Evolutionary conservation across 2,329 filamentous ascomycete genomes (phyloP).

Genomic region (Tetracladium maxilliforme): DNA sequence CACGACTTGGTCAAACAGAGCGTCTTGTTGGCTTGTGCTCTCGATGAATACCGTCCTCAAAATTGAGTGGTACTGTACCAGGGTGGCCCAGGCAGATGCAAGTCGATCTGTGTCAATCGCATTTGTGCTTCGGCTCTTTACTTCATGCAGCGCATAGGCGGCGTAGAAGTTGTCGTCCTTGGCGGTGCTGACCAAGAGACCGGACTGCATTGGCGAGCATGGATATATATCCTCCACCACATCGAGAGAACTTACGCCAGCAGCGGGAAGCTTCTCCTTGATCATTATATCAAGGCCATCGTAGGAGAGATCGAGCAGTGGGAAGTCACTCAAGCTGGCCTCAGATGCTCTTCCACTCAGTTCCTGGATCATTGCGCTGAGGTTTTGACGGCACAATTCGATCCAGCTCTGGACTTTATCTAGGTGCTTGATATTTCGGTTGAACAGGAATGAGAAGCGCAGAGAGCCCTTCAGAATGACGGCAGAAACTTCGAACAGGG

Average conservation of each 20-base stretch:
- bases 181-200: slow-evolving; percentile 3
- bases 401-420: slow-evolving; percentile 2
- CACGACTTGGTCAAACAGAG: slow-evolving; percentile 13
- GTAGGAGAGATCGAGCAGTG: slow-evolving; percentile 4
- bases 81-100: slow-evolving; percentile 8
- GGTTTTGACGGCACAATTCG: too few relatives aligned
- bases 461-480: slow-evolving; percentile 7
- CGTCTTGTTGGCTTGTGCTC: slow-evolving; percentile 5
- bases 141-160: slow-evolving; percentile 8
- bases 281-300: slow-evolving; percentile 1
- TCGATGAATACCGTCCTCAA: slow-evolving; percentile 14
- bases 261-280: slow-evolving; percentile 1
- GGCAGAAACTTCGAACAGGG: slow-evolving; percentile 8
- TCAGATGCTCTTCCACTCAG: too few relatives aligned
- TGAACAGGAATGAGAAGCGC: slow-evolving; percentile 2
- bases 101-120: slow-evolving; percentile 6
- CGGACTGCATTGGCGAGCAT: slow-evolving; percentile 5
- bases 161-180: too few relatives aligned
- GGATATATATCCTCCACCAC: slow-evolving; percentile 6
- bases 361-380: too few relatives aligned
- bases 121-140: slow-evolving; percentile 4
- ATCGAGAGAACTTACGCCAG: too few relatives aligned
- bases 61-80: slow-evolving; percentile 12
- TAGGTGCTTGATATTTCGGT: slow-evolving; percentile 2
- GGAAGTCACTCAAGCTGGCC: slow-evolving; percentile 6